These are phyloP conservation scores for Hypoxylon sp. DNA, from an alignment of 2,329 filamentous ascomycete genomes.

Conservation along the genomic window DNA sequence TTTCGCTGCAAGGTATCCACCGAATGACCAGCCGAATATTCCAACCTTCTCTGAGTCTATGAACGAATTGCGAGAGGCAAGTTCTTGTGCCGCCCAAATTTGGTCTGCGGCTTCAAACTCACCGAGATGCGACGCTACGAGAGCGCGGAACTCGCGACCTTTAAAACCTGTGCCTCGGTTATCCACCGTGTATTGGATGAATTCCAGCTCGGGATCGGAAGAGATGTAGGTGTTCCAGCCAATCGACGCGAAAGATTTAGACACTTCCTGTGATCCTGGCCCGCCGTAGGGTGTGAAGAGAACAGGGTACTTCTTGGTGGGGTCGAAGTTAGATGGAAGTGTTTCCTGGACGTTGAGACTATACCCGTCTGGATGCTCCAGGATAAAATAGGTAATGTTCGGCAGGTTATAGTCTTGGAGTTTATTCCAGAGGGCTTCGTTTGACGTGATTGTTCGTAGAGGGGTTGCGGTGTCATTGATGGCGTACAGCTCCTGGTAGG, in stretches of 20 bases:
- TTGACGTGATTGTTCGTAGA: constrained; percentile 67
- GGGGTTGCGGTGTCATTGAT: constrained; percentile 61
- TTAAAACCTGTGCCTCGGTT: constrained; percentile 72
- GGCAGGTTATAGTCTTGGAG: constrained; percentile 69
- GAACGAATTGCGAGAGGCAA: constrained; percentile 59
- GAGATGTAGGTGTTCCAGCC: constrained; percentile 70
- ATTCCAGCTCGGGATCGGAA: constrained; percentile 73
- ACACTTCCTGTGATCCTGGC: constrained; percentile 68
- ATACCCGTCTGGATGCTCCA: constrained; percentile 68
- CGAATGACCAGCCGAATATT: constrained; percentile 76
- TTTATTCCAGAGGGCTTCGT: constrained; percentile 63
- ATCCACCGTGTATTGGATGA: constrained; percentile 73
- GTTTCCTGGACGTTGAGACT: constrained; percentile 71
- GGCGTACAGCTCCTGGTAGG: constrained; percentile 73
- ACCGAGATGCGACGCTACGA: constrained; percentile 67
- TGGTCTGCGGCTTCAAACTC: constrained; percentile 72
- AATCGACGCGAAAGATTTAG: constrained; percentile 63
- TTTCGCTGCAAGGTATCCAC: constrained; percentile 72
- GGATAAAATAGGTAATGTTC: constrained; percentile 69
- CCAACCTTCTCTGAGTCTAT: constrained; percentile 67
- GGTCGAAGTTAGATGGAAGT: constrained; percentile 70
- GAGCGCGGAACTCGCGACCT: constrained; percentile 68
- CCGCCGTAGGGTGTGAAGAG: constrained; percentile 75
- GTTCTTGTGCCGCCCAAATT: constrained; percentile 69
- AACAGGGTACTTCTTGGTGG: constrained; percentile 69